Evolutionary conservation across 139 green algal genomes (phyloP), one percentile per base, ranked within the genome.

Genomic region (Auxenochlorella protothecoides): DNA sequence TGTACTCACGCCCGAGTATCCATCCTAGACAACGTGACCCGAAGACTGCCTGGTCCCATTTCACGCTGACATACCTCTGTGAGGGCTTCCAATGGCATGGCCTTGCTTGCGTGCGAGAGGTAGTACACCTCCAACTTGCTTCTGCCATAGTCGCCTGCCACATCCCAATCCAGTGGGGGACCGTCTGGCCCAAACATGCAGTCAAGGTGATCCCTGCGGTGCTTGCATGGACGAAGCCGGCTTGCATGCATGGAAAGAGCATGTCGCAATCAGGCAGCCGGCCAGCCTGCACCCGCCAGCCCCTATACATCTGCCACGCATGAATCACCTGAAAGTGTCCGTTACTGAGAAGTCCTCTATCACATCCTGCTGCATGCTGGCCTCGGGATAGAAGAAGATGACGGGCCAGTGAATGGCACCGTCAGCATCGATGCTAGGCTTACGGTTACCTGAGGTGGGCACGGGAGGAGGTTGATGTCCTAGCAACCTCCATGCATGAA

Each of bases 341-440:
- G 79, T 71, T 75, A 97, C 92, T 9, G 64, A 68, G 10, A 89
- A 85, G 57, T 90, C 90, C 73, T 97, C 81, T 16, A 97, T 81
- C 51, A 88, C 72, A 66, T 97, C 92, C 59, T 79, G 87, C 74
- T 88, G 78, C 83, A 89, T 89, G 55, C 66, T 76, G 51, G 74
- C 79, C 75, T 97, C 91, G 0, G 89, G 87, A 77, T 97, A 97
- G 62, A 96, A 78, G 64, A 97, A 83, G 72, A 97, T 60, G 62
- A 93, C 84, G 0, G 92, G 92, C 89, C 88, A 97, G 71, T 87
- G 83, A 68, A 96, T 57, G 11, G 78, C 44, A 9, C 85, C 82
- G 2, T 86, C 74, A 3, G 65, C 70, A 13, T 91, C 80, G 53
- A 95, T 55, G 11, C 59, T 69, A 5, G 91, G 87, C 77, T 82